Evolutionary conservation across 768 basidiomycete species (phyloP), one percentile per base, ranked within the genome.

Genomic region (Rhodotorula graminis): DNA sequence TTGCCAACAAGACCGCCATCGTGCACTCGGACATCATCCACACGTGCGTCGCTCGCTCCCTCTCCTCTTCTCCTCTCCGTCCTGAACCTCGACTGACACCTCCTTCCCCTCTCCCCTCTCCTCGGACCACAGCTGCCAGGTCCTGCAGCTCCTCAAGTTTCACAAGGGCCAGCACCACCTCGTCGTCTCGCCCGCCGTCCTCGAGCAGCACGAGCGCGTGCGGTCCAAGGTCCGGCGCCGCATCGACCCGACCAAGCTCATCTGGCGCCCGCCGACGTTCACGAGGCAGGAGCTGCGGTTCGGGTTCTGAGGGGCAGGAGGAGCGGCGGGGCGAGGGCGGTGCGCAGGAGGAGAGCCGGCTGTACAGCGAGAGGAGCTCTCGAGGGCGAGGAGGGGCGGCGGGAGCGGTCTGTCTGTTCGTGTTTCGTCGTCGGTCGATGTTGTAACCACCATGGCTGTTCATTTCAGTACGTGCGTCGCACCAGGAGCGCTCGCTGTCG

Each of bases 21-120:
- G 93, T 92, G 9, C 93, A 95, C 77, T 88, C 89, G 44, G 96
- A 99, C 81, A 88, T 99, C 69, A 93, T 95, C 90, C 95, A 96
- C 83, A 98, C 96, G 95, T 97, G 80, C 81, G 93, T 88, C 18
- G 37, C 37, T 21, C 58, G 15, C 29, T 2, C 40, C 37, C 5
- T 6, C 42, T 11, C 31, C 63, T 40, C 60, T 44, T 37, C 61
- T 19, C 57, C 9, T 23, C 19, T 58, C 44, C 44, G 14, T 46
- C 44, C 44, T 2, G 12, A 12, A 14, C 9, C 42, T 44, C 42
- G 42, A 8, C 18, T 46, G 44, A 12, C 44, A n/a, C n/a, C n/a
- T n/a, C n/a, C n/a, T n/a, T 46, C 44, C 9, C 10, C 21, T n/a
- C 44, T 37, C 40, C 21, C 70, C 33, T 12, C 23, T 40, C 46